Percentiles rank a stretch among this genome's conserved stretches.
Evolutionary conservation across 192 early-diverging fungal species (phyloP).

Genomic region (Pecoramyces ruminantium): DNA sequence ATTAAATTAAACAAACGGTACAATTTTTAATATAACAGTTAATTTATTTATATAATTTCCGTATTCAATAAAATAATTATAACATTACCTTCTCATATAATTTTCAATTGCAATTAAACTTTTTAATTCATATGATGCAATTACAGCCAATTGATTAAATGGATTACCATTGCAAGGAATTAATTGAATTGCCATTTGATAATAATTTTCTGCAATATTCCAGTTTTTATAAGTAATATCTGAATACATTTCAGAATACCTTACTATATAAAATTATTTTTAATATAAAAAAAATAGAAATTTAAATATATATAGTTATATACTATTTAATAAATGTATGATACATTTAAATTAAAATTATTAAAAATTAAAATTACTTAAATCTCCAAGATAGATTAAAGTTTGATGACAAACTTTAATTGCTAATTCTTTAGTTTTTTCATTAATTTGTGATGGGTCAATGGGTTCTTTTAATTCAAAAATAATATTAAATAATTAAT

Average conservation of each 20-base stretch:
- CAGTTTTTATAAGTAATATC: constrained; percentile 38
- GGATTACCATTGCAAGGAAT: constrained; percentile 47
- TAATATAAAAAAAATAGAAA: too few relatives aligned
- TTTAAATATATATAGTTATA: too few relatives aligned
- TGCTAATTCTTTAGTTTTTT: not conserved
- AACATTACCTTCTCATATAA: constrained; percentile 6
- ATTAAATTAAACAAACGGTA: too few relatives aligned
- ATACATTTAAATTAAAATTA: not conserved
- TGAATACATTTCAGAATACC: constrained; percentile 39
- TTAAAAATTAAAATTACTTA: not conserved
- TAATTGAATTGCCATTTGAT: constrained; percentile 37
- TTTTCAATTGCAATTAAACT: constrained; percentile 23
- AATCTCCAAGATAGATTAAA: not conserved
- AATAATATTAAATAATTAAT: too few relatives aligned
- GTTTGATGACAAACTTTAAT: not conserved
- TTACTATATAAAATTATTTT: too few relatives aligned
- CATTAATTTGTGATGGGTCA: not conserved
- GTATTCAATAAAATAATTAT: too few relatives aligned
- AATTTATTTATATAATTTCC: too few relatives aligned
- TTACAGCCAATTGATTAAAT: constrained; percentile 61
- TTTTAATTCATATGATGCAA: constrained; percentile 32
- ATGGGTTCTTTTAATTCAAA: not conserved
- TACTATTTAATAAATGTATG: not conserved
- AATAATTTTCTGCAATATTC: constrained; percentile 35
- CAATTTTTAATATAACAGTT: too few relatives aligned